Evolutionary conservation across 2,329 filamentous ascomycete species (phyloP).

Genomic region (Simplicillium sp.): DNA sequence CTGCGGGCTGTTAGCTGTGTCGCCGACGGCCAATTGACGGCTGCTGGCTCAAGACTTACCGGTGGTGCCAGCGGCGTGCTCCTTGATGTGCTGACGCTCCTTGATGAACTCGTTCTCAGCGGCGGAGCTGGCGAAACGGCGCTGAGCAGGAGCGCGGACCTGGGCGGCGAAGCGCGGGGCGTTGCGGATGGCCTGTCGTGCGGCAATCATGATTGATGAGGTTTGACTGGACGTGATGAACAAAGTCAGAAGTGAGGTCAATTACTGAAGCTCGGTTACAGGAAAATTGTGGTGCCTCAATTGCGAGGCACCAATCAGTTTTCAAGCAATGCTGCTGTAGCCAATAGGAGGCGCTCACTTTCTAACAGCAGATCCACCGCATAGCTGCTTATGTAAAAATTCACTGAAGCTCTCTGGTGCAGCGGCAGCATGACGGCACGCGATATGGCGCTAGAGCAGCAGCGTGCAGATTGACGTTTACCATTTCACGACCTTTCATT

Average conservation of each 20-base stretch:
- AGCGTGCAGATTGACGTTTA: too few relatives aligned
- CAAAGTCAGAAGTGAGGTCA: constrained; percentile 23
- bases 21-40: constrained; percentile 10
- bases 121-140: constrained; percentile 61
- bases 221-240: constrained; percentile 6
- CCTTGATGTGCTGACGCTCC: constrained; percentile 83
- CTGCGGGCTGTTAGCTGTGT: constrained; percentile 39
- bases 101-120: constrained; percentile 90
- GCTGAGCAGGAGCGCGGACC: constrained; percentile 52
- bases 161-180: constrained; percentile 54
- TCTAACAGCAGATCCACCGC: too few relatives aligned
- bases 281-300: constrained; percentile 19
- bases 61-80: constrained; percentile 76
- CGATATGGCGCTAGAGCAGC: too few relatives aligned
- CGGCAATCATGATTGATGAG: constrained; percentile 49
- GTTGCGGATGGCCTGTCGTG: constrained; percentile 51
- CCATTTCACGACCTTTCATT: too few relatives aligned
- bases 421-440: too few relatives aligned
- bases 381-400: too few relatives aligned
- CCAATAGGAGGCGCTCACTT: too few relatives aligned
- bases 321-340: not conserved
- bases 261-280: constrained; percentile 23
- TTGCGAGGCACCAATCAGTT: constrained; percentile 14
- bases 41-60: constrained; percentile 45
- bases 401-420: too few relatives aligned